Evolutionary conservation across 164 flowering plant species (phyloP).

Genomic region (Platanus orientalis): DNA sequence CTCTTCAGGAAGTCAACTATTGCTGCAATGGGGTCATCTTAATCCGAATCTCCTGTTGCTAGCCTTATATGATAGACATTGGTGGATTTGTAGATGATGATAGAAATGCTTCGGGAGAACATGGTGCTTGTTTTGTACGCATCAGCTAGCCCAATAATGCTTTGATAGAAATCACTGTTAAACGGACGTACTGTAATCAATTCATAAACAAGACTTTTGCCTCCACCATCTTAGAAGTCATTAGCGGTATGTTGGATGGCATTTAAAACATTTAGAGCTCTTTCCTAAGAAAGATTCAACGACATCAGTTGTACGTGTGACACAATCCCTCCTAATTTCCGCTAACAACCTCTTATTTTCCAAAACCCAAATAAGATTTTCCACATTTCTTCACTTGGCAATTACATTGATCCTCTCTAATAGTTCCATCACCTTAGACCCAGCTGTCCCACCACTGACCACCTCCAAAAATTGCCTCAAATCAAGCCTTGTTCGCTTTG

Average conservation of each 20-base stretch:
- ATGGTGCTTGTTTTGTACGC: slow-evolving; percentile 12
- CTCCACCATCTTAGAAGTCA: slow-evolving; percentile 36
- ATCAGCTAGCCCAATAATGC: slow-evolving; percentile 43
- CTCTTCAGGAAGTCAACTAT: slow-evolving; percentile 18
- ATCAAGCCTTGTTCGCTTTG: slow-evolving; percentile 57
- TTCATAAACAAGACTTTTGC: slow-evolving; percentile 41
- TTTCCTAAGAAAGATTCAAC: no score
- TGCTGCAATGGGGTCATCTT: slow-evolving; percentile 47
- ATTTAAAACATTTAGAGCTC: slow-evolving; percentile 14
- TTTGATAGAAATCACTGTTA: slow-evolving; percentile 34
- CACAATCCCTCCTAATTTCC: no score
- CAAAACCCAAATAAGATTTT: no score
- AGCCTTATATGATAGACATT: slow-evolving; percentile 42
- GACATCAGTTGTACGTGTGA: no score
- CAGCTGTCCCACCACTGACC: slow-evolving; percentile 58
- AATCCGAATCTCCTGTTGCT: slow-evolving; percentile 31
- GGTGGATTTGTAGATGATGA: slow-evolving; percentile 25
- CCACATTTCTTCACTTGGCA: no score
- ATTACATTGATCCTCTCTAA: slow-evolving; percentile 56
- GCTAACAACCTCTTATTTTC: no score
- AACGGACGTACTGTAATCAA: slow-evolving; percentile 38
- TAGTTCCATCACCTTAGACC: slow-evolving; percentile 70
- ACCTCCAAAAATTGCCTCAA: slow-evolving; percentile 40
- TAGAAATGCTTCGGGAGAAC: slow-evolving; percentile 14
- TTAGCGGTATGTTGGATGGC: slow-evolving; percentile 33